Percentiles rank a stretch among this genome's conserved stretches.
Evolutionary conservation across 495 filamentous ascomycete species (phyloP).

Genomic region (Massariosphaeria phaeospora): DNA sequence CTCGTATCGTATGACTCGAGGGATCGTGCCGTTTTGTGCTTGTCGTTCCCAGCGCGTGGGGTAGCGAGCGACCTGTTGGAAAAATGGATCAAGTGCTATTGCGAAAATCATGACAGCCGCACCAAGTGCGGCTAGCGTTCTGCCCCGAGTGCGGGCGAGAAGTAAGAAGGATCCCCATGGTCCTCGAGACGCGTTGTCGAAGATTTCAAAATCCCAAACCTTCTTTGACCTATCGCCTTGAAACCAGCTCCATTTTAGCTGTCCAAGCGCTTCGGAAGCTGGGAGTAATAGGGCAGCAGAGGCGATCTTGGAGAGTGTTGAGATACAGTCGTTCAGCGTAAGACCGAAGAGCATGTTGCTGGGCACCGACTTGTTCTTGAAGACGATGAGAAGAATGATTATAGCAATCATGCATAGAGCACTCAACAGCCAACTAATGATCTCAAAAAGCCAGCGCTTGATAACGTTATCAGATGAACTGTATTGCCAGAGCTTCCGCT

Average conservation of each 20-base stretch:
- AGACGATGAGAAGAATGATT: constrained; percentile 1
- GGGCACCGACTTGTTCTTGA: constrained; percentile 4
- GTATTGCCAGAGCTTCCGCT: constrained; percentile 4
- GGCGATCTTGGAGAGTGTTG: constrained; percentile 11
- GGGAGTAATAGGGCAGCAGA: constrained; percentile 23
- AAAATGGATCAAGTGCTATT: constrained; percentile 26
- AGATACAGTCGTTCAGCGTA: constrained; percentile 12
- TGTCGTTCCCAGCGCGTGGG: constrained; percentile 3
- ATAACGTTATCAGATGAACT: not conserved
- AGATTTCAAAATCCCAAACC: constrained; percentile 31
- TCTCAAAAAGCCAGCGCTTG: constrained; percentile 18
- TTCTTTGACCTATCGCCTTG: constrained; percentile 16
- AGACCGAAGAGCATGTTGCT: constrained; percentile 2
- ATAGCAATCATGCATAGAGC: constrained; percentile 24
- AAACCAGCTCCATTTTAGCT: constrained; percentile 34
- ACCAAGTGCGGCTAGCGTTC: constrained; percentile 17
- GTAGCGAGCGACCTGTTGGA: constrained; percentile 23
- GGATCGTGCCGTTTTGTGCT: constrained; percentile 5
- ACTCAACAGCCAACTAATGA: constrained; percentile 21
- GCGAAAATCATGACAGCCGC: constrained; percentile 17
- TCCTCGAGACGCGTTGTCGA: constrained; percentile 28
- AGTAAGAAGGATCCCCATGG: constrained; percentile 27
- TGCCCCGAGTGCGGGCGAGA: constrained; percentile 16
- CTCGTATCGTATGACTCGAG: not conserved
- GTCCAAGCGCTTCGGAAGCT: constrained; percentile 23